Conservation (phyloP, 2,329 filamentous ascomycete genomes). For the Furcasterigmium sp. region DNA sequence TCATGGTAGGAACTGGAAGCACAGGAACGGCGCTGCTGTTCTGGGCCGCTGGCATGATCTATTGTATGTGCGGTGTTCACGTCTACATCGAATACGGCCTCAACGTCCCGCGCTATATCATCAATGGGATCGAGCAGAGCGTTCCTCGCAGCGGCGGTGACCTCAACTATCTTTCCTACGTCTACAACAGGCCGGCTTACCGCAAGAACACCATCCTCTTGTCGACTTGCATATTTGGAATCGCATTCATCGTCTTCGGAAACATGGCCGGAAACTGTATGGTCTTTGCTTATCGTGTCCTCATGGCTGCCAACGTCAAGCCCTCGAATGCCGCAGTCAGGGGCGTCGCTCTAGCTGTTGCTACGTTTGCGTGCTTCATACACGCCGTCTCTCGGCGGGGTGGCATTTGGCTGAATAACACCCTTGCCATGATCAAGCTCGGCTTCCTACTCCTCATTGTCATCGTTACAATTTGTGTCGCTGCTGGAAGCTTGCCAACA, state of each 20-base stretch:
- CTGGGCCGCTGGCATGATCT: slow-evolving; percentile 32
- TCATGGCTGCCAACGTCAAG: slow-evolving; percentile 26
- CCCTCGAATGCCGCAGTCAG: slow-evolving; percentile 27
- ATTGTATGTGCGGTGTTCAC: slow-evolving; percentile 28
- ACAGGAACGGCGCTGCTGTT: slow-evolving; percentile 29
- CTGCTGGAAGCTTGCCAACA: slow-evolving; percentile 16
- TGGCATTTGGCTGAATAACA: slow-evolving; percentile 45
- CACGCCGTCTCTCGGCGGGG: slow-evolving; percentile 42
- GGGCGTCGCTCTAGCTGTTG: slow-evolving; percentile 39
- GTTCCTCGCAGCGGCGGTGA: slow-evolving; percentile 41
- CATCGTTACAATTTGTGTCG: slow-evolving; percentile 23
- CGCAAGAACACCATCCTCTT: slow-evolving; percentile 28
- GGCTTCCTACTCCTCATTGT: slow-evolving; percentile 40
- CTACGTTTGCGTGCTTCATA: slow-evolving; percentile 38
- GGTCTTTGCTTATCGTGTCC: slow-evolving; percentile 34
- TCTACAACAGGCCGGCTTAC: slow-evolving; percentile 32
- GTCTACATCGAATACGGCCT: slow-evolving; percentile 41
- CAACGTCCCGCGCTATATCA: slow-evolving; percentile 35
- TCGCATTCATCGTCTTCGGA: slow-evolving; percentile 38
- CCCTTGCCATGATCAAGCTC: slow-evolving; percentile 44
- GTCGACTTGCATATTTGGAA: slow-evolving; percentile 37
- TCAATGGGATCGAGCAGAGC: slow-evolving; percentile 29
- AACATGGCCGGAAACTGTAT: slow-evolving; percentile 45
- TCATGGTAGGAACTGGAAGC: slow-evolving; percentile 25
- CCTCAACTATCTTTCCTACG: slow-evolving; percentile 42